A percentile compares a stretch with the other conserved stretches of the same genome.
Conservation (phyloP, 805 yeast genomes). For the Yarrowia phangngaensis region DNA sequence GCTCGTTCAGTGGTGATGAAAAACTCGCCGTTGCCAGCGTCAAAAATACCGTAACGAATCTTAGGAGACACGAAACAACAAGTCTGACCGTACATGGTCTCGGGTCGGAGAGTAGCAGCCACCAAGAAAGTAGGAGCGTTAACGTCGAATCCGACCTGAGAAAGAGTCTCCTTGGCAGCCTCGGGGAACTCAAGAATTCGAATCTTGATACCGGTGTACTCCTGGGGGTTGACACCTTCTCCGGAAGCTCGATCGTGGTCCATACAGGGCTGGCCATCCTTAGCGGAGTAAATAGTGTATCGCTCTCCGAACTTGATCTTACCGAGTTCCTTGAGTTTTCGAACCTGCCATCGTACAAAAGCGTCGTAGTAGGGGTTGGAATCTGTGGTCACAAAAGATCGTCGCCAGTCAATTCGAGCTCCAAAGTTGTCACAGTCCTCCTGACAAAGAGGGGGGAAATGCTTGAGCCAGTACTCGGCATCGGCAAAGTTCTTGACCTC, state of each 20-base stretch:
- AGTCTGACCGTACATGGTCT: constrained; percentile 98
- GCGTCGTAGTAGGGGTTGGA: constrained; percentile 93
- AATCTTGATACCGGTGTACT: constrained; percentile 90
- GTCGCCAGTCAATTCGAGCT: constrained; percentile 96
- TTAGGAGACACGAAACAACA: constrained; percentile 97
- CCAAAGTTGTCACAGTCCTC: constrained; percentile 77
- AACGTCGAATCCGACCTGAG: constrained; percentile 43
- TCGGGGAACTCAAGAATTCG: constrained; percentile 57
- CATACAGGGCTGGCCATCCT: constrained; percentile 99
- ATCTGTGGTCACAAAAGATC: constrained; percentile 92
- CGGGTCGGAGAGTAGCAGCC: constrained; percentile 97
- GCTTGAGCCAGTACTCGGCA: constrained; percentile 82
- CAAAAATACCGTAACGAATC: constrained; percentile 85
- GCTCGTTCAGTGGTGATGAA: constrained; percentile 91
- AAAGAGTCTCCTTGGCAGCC: constrained; percentile 50
- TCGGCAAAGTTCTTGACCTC: constrained; percentile 88
- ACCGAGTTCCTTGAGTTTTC: constrained; percentile 73
- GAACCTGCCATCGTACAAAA: constrained; percentile 95
- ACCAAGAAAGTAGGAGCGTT: constrained; percentile 64
- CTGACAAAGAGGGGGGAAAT: constrained; percentile 87
- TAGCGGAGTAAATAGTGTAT: constrained; percentile 93
- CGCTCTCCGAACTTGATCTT: constrained; percentile 98
- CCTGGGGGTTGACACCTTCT: constrained; percentile 96
- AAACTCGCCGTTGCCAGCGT: constrained; percentile 69
- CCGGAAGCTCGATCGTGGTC: constrained; percentile 97